Evolutionary conservation across 1,284 basidiomycete species (phyloP), one percentile per base, ranked within the genome.

Genomic region (Thecaphora frezii): DNA sequence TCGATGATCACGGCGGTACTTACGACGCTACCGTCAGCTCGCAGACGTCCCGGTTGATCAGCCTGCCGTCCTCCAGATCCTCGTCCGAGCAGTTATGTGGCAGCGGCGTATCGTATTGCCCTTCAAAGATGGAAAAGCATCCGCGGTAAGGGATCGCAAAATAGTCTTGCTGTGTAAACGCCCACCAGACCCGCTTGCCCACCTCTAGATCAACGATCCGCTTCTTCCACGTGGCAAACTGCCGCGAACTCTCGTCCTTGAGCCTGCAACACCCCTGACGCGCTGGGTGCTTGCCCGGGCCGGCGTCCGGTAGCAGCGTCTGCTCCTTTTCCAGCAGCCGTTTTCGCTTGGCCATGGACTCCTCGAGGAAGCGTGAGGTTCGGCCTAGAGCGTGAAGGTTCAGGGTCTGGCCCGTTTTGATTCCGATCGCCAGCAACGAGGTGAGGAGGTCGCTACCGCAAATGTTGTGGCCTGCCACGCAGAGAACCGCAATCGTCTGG

Each of bases 151-250:
- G 62, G 19, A 69, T 69, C 1, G 66, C 66, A 40, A 69, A 69
- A 24, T 69, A 69, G 40, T 66, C 66, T 33, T 69, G 66, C 46
- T 69, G 66, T 3, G 59, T 61, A 21, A 66, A 61, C 5, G 66
- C 62, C 66, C 66, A 69, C 66, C 66, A 69, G 4, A 69, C 66
- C 7, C 66, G 54, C 43, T 69, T 69, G 42, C 66, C 66, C 10
- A 69, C 58, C 41, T 69, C 66, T 38, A 69, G 56, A 49, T 59
- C 57, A 36, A 69, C 54, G 46, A 69, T 65, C 43, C 58, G 62
- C 43, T 58, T 60, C 42, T 46, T 56, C 56, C 63, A 58, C 10
- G 61, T 56, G 10, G 58, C 59, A 39, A 65, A 65, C 16, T 65
- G 62, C 33, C 57, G 33, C 3, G 44, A 41, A 14, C 57, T 60